Conservation (phyloP, 345 rosid species). For the Eucalyptus pauciflora region DNA sequence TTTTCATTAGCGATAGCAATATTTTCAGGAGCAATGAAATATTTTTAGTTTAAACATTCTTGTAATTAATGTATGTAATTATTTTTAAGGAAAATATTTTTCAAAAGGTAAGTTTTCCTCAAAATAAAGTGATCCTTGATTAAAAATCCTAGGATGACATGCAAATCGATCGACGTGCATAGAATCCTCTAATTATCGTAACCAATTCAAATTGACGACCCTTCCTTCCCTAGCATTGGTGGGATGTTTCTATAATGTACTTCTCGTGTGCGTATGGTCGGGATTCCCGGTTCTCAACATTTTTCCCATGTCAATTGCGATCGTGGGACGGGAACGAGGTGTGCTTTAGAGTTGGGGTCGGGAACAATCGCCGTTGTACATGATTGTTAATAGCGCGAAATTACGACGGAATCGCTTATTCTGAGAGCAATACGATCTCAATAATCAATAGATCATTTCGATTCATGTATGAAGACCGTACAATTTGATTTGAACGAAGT, state of each 20-base stretch:
- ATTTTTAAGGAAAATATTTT: not conserved
- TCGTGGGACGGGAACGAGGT: not conserved
- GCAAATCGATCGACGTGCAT: not conserved
- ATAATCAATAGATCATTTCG: rapidly evolving
- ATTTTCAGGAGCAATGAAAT: not conserved
- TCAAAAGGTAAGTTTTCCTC: not conserved
- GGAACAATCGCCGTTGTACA: not conserved
- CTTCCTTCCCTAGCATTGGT: not conserved
- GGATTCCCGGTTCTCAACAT: not conserved
- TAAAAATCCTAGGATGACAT: not conserved
- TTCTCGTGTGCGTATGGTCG: not conserved
- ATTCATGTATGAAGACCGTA: not conserved
- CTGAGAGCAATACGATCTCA: rapidly evolving
- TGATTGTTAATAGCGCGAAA: not conserved
- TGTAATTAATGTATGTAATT: not conserved
- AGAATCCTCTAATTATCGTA: not conserved
- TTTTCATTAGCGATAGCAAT: not conserved
- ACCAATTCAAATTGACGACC: not conserved
- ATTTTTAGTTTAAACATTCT: not conserved
- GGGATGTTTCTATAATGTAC: not conserved
- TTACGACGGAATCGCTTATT: not conserved
- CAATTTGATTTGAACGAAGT: not conserved
- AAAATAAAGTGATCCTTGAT: not conserved
- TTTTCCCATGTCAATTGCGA: too few relatives aligned
- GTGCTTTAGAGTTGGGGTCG: not conserved